Evolutionary conservation across 2,329 filamentous ascomycete genomes (phyloP).

Genomic region (Sclerotinia spermophila): DNA sequence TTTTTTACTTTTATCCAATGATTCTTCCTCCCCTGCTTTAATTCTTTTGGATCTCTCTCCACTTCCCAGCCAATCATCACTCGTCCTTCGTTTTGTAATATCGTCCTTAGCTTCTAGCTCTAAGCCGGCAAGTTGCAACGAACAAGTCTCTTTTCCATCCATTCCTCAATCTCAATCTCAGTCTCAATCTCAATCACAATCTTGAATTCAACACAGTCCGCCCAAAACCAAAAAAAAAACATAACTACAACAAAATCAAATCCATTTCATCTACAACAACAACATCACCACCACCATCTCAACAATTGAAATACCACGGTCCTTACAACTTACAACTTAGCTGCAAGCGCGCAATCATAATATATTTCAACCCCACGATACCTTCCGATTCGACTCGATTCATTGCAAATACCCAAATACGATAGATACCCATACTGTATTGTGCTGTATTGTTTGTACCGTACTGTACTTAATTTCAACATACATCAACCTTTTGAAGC

Average conservation of each 20-base stretch:
- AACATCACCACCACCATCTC: constrained; percentile 16
- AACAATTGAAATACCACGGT: neutral
- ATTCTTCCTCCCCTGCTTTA: neutral
- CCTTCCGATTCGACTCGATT: neutral
- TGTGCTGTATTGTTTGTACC: neutral
- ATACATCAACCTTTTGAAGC: neutral
- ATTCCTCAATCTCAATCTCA: constrained; percentile 17
- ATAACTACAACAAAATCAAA: constrained; percentile 10
- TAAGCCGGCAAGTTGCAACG: constrained; percentile 10
- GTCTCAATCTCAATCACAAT: too few relatives aligned
- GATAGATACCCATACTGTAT: neutral
- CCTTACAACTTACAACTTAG: constrained; percentile 5
- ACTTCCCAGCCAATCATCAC: neutral
- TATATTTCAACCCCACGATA: neutral
- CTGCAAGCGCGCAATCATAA: constrained; percentile 5
- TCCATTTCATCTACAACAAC: neutral
- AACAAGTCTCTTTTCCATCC: constrained; percentile 19
- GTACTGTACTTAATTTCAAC: neutral
- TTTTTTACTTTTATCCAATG: neutral
- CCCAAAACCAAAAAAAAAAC: neutral
- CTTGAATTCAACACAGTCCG: constrained; percentile 19
- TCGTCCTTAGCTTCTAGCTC: constrained; percentile 12
- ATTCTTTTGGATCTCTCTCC: neutral
- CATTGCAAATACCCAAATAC: neutral
- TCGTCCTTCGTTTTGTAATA: neutral